These are phyloP conservation scores for Cytospora mali DNA, from an alignment of 2,329 filamentous ascomycete species.

Conservation along the genomic window DNA sequence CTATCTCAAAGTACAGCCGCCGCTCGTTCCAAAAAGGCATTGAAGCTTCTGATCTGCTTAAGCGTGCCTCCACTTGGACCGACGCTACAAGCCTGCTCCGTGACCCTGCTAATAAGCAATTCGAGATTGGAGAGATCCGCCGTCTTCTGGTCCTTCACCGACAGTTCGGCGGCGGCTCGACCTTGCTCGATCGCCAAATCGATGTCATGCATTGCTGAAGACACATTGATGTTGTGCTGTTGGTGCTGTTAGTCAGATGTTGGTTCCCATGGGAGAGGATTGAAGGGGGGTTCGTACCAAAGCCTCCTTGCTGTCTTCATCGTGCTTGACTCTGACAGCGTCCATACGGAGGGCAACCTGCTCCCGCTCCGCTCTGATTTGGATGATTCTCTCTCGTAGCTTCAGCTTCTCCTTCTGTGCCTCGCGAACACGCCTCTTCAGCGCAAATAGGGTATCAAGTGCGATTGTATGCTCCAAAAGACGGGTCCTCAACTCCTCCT, in stretches of 20 bases:
- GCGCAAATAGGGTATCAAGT: slow-evolving; percentile 59
- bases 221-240: slow-evolving; percentile 55
- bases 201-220: slow-evolving; percentile 62
- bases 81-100: slow-evolving; percentile 54
- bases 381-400: slow-evolving; percentile 62
- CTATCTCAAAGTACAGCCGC: slow-evolving; percentile 56
- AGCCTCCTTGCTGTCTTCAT: slow-evolving; percentile 54
- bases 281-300: slow-evolving; percentile 44
- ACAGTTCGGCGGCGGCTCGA: slow-evolving; percentile 50
- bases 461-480: slow-evolving; percentile 63
- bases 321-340: slow-evolving; percentile 61
- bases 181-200: slow-evolving; percentile 54
- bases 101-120: slow-evolving; percentile 56
- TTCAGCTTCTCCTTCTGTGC: slow-evolving; percentile 59
- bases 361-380: slow-evolving; percentile 61
- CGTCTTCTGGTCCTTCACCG: slow-evolving; percentile 48
- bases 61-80: slow-evolving; percentile 53
- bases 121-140: slow-evolving; percentile 61
- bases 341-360: slow-evolving; percentile 66
- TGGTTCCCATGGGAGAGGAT: not conserved
- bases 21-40: slow-evolving; percentile 63
- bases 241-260: slow-evolving; percentile 5
- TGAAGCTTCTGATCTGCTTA: slow-evolving; percentile 62
- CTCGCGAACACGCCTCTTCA: slow-evolving; percentile 60
- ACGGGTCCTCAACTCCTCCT: slow-evolving; percentile 57